Base-by-base conservation (phyloP, 2,329 filamentous ascomycete genomes). In the Pestalotiopsis fici region DNA sequence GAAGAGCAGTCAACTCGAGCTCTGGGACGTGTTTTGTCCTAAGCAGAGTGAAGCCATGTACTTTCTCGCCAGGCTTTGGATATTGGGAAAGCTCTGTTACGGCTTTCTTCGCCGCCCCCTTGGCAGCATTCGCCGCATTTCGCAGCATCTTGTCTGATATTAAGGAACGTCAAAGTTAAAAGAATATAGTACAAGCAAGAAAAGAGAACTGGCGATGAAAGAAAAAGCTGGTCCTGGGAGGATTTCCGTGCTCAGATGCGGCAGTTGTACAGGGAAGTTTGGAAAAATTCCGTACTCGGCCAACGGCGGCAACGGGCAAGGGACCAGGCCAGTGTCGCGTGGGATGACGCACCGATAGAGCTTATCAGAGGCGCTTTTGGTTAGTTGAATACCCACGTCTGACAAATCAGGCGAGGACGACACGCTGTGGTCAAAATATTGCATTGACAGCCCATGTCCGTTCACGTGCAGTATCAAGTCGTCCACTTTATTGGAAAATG, bases 21-120 rank as follows among this genome's bases (percentile, higher is more conserved):
- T 99, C 96, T 0, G 95, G 94, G 2, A 99, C 93, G 82, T 97
- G 93, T 82, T 98, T 97, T 69, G 92, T 89, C 69, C 95, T 90
- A 75, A 95, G 85, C 65, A 99, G 84, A 0, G 95, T 98, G 82
- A 99, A 99, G 75, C 96, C 96, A 79, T 98, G 93, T 54, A 98
- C 87, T 81, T 93, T 91, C 77, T 95, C 91, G 76, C 96, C 96
- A 1, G 92, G 87, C 69, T 89, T 90, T 5, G 95, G 94, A 72
- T 92, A 92, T 74, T 88, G 88, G 65, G 90, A 87, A 71, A 96
- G 85, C 76, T 94, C 91, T 21, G 93, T 94, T 59, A 95, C 89
- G 62, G 93, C 91, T 73, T 83, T 88, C 73, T 83, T 85, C 63
- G 85, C 83, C 64, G 83, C 81, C 57, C 79, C 76, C 72, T 82